phyloP scores from a whole-genome alignment of 2,329 filamentous ascomycete genomes.

The Exophiala oligosperma region DNA sequence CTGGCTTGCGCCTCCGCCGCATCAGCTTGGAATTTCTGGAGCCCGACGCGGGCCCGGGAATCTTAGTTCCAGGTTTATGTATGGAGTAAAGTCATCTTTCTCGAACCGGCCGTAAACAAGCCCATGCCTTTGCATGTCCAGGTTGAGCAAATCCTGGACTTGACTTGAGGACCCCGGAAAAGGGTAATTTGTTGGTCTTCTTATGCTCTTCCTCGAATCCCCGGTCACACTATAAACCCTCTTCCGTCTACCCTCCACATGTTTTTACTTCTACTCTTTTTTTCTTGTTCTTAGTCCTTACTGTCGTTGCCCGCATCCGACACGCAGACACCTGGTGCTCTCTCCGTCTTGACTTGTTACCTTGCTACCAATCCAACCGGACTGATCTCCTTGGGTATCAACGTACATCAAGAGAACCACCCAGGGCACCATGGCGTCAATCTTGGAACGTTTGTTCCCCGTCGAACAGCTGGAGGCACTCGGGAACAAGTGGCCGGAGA shows the following conservation, averaged over 20 bases:
- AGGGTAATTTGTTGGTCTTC: background rate
- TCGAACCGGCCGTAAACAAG: constrained; percentile 16
- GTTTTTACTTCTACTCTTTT: background rate
- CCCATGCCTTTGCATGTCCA: background rate
- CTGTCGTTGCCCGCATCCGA: constrained; percentile 15
- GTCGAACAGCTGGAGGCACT: constrained; percentile 23
- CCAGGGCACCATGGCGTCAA: constrained; percentile 14
- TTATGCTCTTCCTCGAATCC: background rate
- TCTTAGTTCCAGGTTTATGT: background rate
- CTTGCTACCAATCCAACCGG: background rate
- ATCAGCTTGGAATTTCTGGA: background rate
- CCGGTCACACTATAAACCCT: constrained; percentile 19
- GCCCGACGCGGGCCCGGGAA: constrained; percentile 16
- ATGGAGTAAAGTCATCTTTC: background rate
- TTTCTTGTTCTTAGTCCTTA: background rate
- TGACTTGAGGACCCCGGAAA: background rate
- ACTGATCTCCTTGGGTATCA: background rate
- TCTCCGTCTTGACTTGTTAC: background rate
- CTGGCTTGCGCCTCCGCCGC: background rate
- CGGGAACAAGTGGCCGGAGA: constrained; percentile 23
- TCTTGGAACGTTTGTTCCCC: constrained; percentile 21
- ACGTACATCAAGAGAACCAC: background rate
- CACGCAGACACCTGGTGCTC: constrained; percentile 7
- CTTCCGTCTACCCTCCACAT: constrained; percentile 14
- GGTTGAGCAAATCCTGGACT: background rate